phyloP scores from a whole-genome alignment of 805 yeast genomes.

The Spathaspora sp. region DNA sequence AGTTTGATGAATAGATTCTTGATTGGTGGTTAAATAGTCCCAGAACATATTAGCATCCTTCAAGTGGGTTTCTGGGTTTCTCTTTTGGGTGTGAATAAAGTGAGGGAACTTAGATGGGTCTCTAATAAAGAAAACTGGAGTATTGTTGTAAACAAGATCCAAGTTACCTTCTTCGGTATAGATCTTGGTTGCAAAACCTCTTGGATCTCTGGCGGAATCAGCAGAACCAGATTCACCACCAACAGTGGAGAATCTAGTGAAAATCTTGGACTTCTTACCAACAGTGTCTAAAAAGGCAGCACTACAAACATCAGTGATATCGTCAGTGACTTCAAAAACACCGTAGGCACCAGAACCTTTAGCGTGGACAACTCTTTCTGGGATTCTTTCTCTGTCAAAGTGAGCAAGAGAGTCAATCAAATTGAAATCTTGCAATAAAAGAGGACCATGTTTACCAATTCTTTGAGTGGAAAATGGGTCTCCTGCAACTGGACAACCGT shows the following conservation, averaged over 20 bases:
- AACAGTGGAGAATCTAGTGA: conserved; percentile 80
- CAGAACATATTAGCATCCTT: conserved; percentile 81
- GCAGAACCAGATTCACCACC: conserved; percentile 84
- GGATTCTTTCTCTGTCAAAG: conserved; percentile 86
- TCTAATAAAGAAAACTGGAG: conserved; percentile 81
- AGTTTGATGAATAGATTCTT: conserved; percentile 73
- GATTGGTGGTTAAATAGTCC: conserved; percentile 75
- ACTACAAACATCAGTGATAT: conserved; percentile 66
- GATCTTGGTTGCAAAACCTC: conserved; percentile 78
- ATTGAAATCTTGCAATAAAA: conserved; percentile 77
- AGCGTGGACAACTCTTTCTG: conserved; percentile 92
- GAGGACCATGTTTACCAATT: conserved; percentile 72
- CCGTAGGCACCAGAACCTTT: conserved; percentile 93
- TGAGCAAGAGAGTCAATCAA: conserved; percentile 80
- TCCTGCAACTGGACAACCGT: conserved; percentile 66
- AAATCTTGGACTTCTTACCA: conserved; percentile 76
- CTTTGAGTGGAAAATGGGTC: conserved; percentile 77
- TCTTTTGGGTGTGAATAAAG: conserved; percentile 85
- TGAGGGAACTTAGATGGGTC: conserved; percentile 86
- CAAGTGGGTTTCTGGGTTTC: conserved; percentile 77
- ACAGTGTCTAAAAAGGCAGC: conserved; percentile 67
- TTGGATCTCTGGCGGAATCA: conserved; percentile 82
- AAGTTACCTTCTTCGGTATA: conserved; percentile 83
- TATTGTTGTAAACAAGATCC: conserved; percentile 83
- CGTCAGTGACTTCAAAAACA: conserved; percentile 82